Conservation (phyloP, 2,329 filamentous ascomycete genomes). For the Amauroascus niger region DNA sequence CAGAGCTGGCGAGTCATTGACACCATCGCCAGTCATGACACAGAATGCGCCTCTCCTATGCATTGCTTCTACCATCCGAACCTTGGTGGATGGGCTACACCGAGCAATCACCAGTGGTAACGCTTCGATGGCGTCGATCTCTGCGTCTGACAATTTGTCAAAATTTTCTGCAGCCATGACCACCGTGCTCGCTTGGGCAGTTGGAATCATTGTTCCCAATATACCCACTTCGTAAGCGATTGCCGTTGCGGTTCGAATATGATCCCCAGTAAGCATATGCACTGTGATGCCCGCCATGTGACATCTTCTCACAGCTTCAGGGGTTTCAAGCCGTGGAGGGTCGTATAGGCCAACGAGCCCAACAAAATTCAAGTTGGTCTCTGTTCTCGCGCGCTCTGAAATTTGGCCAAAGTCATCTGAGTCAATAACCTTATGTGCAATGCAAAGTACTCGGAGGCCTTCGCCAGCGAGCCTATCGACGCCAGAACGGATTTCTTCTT, state of each 20-base stretch:
- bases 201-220: constrained; percentile 40
- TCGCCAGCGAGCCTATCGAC: constrained; percentile 53
- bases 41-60: constrained; percentile 52
- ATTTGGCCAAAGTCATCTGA: constrained; percentile 38
- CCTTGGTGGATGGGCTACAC: constrained; percentile 52
- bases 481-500: constrained; percentile 47
- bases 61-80: constrained; percentile 60
- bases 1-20: constrained; percentile 67
- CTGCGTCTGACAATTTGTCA: constrained; percentile 58
- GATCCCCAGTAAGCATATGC: constrained; percentile 70
- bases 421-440: constrained; percentile 25
- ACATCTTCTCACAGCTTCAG: constrained; percentile 56
- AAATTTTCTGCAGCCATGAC: constrained; percentile 65
- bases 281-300: constrained; percentile 61
- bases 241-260: constrained; percentile 63
- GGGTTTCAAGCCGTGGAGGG: constrained; percentile 66
- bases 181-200: constrained; percentile 50
- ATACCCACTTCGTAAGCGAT: constrained; percentile 70
- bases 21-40: constrained; percentile 72
- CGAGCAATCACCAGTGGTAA: constrained; percentile 44
- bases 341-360: constrained; percentile 75
- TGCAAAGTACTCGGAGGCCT: constrained; percentile 51
- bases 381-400: constrained; percentile 49
- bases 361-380: constrained; percentile 56
- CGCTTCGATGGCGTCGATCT: constrained; percentile 51